Evolutionary conservation across 805 yeast genomes (phyloP), one percentile per base, ranked within the genome.

Genomic region (Phaffomyces antillensis): DNA sequence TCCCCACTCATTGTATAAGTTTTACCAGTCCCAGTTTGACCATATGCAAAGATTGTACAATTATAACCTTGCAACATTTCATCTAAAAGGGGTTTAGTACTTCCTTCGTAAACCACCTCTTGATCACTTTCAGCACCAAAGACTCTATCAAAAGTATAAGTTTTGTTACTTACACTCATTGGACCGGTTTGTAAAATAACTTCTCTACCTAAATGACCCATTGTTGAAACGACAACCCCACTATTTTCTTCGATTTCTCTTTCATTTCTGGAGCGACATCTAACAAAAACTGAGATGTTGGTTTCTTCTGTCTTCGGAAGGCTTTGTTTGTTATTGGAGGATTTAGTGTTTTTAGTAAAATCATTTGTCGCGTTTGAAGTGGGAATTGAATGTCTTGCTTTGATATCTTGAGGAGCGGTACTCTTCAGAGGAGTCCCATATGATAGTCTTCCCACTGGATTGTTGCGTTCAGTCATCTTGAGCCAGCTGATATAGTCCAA

Each of bases 11-110:
- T 77, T 7, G 83, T 67, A 56, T 77, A 77, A 0, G 95, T 86
- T 56, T 86, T 86, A 16, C 95, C 95, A 0, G 93, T 83, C 9
- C 95, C 95, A 0, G 95, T 86, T 61, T 86, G 95, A 1, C 96
- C 96, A 65, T 88, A 87, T 0, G 95, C 93, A 57, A 86, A 76
- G 12, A 86, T 73, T 0, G 95, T 83, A 48, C 87, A 86, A 57
- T 86, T 86, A 57, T 81, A 83, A 17, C 89, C 91, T 31, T 71
- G 64, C 38, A 86, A 59, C 59, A 85, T 71, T 46, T 88, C 95
- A n/a, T 71, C 67, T 5, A 81, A 63, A 16, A 76, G 67, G 12
- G 73, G 72, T 36, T 69, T 61, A 0, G 88, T 90, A 10, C 81
- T 80, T 3, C 77, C 77, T 7, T 81, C 79, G 52, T 78, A 88